Percentiles rank a stretch among this genome's conserved stretches.
These are phyloP conservation scores for Fraxinus excelsior DNA, from an alignment of 257 asterid genomes.

Conservation along the genomic window DNA sequence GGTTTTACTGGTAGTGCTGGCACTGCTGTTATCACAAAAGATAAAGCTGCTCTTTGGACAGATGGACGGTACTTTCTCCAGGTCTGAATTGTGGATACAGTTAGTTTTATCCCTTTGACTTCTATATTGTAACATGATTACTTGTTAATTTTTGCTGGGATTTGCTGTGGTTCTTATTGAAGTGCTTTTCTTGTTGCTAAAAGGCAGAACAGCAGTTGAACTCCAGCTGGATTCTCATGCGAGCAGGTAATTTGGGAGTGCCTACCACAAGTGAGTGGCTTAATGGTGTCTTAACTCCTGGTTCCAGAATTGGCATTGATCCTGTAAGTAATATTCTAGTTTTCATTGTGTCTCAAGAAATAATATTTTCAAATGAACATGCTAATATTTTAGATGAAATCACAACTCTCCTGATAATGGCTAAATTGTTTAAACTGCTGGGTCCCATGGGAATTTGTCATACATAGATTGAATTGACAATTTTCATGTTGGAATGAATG, in stretches of 20 bases:
- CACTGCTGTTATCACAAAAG: constrained; percentile 93
- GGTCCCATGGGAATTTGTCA: neutral
- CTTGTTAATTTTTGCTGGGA: constrained; percentile 3
- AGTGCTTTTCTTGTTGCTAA: constrained; percentile 25
- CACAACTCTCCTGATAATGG: constrained; percentile 12
- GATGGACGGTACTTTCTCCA: constrained; percentile 96
- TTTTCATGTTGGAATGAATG: neutral
- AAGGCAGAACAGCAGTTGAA: constrained; percentile 91
- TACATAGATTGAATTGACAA: constrained; percentile 2
- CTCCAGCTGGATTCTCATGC: constrained; percentile 91
- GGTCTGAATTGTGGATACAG: constrained; percentile 42
- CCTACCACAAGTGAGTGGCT: constrained; percentile 91
- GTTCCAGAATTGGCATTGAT: constrained; percentile 91
- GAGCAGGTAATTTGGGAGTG: constrained; percentile 86
- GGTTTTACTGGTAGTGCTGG: constrained; percentile 99
- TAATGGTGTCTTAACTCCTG: constrained; percentile 72
- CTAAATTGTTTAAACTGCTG: constrained; percentile 16
- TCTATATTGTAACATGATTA: neutral
- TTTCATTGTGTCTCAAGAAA: constrained; percentile 16
- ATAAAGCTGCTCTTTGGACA: constrained; percentile 97
- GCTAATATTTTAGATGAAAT: neutral
- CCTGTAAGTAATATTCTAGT: constrained; percentile 73
- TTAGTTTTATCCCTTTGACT: neutral
- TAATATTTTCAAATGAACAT: constrained; percentile 9
- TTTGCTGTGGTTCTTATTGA: constrained; percentile 20